These are phyloP conservation scores for Crithidia thermophila DNA, from an alignment of 208 protist genomes.

Conservation along the genomic window DNA sequence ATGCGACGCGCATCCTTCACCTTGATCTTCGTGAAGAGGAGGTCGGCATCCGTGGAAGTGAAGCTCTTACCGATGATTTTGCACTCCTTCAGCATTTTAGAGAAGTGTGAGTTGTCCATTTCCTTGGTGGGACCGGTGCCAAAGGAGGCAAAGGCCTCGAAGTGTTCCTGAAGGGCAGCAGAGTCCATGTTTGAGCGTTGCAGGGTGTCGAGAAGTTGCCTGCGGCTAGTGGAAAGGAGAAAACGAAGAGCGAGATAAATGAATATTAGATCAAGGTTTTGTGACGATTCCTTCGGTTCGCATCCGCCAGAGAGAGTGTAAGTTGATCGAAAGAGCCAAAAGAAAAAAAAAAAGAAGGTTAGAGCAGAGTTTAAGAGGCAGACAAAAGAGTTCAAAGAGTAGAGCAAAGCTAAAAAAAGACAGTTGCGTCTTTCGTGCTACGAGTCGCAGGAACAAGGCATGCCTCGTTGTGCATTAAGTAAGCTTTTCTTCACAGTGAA, in stretches of 20 bases:
- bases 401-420: too few relatives aligned
- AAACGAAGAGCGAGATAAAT: too few relatives aligned
- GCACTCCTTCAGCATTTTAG: slow-evolving; percentile 92
- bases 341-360: too few relatives aligned
- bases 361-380: too few relatives aligned
- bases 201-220: background rate
- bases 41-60: slow-evolving; percentile 87
- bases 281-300: too few relatives aligned
- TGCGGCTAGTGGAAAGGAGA: background rate
- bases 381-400: background rate
- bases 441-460: too few relatives aligned
- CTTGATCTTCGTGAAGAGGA: slow-evolving; percentile 93
- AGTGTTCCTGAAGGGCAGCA: slow-evolving; percentile 49
- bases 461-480: too few relatives aligned
- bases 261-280: too few relatives aligned
- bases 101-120: slow-evolving; percentile 92
- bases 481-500: too few relatives aligned
- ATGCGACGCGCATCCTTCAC: slow-evolving; percentile 89
- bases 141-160: slow-evolving; percentile 90
- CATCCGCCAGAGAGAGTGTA: too few relatives aligned
- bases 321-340: too few relatives aligned
- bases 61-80: slow-evolving; percentile 92
- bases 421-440: too few relatives aligned
- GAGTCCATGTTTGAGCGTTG: slow-evolving; percentile 32
- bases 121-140: slow-evolving; percentile 81